Conservation (phyloP, 1,284 basidiomycete species). For the Melampsora americana region DNA sequence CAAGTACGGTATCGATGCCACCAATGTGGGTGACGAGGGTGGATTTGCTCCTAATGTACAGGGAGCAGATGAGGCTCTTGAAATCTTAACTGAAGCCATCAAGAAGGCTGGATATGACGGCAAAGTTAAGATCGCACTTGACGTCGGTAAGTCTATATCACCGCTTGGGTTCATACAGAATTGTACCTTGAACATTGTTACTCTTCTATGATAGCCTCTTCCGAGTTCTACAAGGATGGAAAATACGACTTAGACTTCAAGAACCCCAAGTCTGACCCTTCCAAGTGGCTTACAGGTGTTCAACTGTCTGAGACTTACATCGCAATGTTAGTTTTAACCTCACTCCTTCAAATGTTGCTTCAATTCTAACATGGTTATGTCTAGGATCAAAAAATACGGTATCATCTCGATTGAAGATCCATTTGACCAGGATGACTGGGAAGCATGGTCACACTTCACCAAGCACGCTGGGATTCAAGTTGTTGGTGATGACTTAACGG, state of each 20-base stretch:
- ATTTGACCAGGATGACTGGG: conserved; percentile 99
- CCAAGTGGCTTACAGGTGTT: conserved; percentile 88
- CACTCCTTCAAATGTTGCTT: neutral
- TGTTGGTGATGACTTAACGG: conserved; percentile 96
- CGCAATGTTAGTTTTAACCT: conserved; percentile 58
- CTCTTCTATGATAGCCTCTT: conserved; percentile 65
- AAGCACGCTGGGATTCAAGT: conserved; percentile 65
- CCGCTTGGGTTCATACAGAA: neutral
- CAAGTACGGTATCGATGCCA: conserved; percentile 99
- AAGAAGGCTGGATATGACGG: conserved; percentile 96
- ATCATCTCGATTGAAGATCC: conserved; percentile 98
- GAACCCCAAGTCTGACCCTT: conserved; percentile 97
- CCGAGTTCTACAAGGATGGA: conserved; percentile 99
- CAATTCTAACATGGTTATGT: neutral
- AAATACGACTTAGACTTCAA: conserved; percentile 97
- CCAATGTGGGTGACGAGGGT: conserved; percentile 99
- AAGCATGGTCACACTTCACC: conserved; percentile 93
- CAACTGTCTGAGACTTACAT: conserved; percentile 94
- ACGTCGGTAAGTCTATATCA: conserved; percentile 61
- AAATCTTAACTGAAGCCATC: conserved; percentile 92
- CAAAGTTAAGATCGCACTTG: conserved; percentile 97
- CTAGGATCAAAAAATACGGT: conserved; percentile 75
- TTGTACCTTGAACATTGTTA: neutral
- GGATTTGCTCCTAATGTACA: conserved; percentile 98
- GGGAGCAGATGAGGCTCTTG: conserved; percentile 94